A percentile compares a stretch with the other conserved stretches of the same genome.
Evolutionary conservation across 148 eudicot genomes (phyloP).

Genomic region (Fallopia convolvulus): DNA sequence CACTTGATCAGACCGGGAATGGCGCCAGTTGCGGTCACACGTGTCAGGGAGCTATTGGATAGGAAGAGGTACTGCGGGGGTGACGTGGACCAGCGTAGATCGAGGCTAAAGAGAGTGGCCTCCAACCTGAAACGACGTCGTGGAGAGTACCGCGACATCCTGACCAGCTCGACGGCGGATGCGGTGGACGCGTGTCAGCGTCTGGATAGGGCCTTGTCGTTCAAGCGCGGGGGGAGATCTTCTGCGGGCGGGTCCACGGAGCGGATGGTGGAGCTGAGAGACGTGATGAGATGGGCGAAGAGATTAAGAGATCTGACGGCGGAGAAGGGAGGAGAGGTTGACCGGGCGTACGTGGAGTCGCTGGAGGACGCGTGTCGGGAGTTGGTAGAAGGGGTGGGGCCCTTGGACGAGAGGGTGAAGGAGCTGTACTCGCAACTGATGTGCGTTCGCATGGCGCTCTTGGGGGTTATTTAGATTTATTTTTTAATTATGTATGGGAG

Average conservation of each 20-base stretch:
- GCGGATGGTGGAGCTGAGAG: not conserved
- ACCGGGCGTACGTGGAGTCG: not conserved
- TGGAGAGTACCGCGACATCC: not conserved
- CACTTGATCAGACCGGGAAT: conserved; percentile 5
- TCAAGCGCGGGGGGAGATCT: not conserved
- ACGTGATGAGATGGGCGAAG: not conserved
- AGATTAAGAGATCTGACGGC: not conserved
- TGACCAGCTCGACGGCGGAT: not conserved
- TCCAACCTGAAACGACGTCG: not conserved
- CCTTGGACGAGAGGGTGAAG: conserved; percentile 7
- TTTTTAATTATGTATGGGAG: not conserved
- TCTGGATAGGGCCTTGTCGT: not conserved
- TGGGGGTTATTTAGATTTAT: not conserved
- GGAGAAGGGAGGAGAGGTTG: not conserved
- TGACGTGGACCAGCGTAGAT: not conserved
- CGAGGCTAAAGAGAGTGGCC: not conserved
- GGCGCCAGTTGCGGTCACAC: not conserved
- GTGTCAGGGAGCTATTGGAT: conserved; percentile 1
- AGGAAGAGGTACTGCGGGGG: not conserved
- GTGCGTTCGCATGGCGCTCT: not conserved
- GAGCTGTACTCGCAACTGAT: not conserved
- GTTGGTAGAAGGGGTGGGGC: conserved; percentile 2
- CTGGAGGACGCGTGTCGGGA: not conserved
- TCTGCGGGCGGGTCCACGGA: not conserved
- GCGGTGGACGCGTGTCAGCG: conserved; percentile 4